Evolutionary conservation across 1,284 basidiomycete genomes (phyloP).

Genomic region (Ustilago bromivora): DNA sequence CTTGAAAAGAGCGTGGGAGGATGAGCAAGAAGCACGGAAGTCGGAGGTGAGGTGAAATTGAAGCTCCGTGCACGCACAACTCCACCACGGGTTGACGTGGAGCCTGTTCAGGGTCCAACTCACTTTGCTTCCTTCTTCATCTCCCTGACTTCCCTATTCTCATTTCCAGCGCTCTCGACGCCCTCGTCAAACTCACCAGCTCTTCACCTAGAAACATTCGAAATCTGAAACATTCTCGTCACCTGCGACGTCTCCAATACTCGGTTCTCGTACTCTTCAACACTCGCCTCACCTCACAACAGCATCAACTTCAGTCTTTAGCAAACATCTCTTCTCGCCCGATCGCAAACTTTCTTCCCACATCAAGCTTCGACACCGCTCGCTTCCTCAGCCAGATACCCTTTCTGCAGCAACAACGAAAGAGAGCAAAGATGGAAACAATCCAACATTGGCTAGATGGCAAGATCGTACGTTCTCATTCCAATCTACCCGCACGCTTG

Average conservation of each 20-base stretch:
- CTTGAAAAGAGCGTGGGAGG: not conserved
- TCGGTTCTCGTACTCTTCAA: no score
- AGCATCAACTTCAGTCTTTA: no score
- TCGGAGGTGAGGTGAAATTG: not conserved
- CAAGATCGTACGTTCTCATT: conserved; percentile 31
- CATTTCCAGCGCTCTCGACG: not conserved
- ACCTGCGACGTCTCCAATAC: not conserved
- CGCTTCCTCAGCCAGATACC: not conserved
- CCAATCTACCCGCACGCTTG: not conserved
- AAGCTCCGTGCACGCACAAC: not conserved
- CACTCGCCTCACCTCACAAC: no score
- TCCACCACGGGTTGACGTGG: conserved; percentile 15
- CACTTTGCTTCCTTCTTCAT: no score
- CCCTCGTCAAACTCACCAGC: not conserved
- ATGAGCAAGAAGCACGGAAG: not conserved
- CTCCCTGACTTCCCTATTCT: not conserved
- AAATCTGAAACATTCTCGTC: not conserved
- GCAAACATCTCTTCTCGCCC: no score
- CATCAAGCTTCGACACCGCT: no score
- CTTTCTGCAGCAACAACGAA: not conserved
- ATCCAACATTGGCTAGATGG: conserved; percentile 42
- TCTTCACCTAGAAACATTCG: no score
- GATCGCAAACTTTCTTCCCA: no score
- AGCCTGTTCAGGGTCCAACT: conserved; percentile 16
- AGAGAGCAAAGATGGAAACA: conserved; percentile 29